Percentiles rank a stretch among this genome's conserved stretches.
These are phyloP conservation scores for Gossypium gossypioides DNA, from an alignment of 441 rosid species.

Conservation along the genomic window DNA sequence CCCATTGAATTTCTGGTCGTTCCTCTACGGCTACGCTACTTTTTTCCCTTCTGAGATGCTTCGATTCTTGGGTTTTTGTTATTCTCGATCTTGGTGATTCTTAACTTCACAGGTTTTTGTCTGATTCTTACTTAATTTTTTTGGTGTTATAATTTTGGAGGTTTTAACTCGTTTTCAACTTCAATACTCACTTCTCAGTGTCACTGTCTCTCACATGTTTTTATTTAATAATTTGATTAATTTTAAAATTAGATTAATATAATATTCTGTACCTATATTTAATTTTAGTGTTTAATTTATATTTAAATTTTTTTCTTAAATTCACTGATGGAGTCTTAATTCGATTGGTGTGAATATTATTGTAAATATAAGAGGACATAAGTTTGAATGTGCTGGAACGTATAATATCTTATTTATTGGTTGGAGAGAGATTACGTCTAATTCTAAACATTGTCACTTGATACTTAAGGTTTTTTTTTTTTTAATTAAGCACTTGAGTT, in stretches of 20 bases:
- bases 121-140: not conserved
- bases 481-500: too few relatives aligned
- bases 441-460: too few relatives aligned
- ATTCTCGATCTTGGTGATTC: not conserved
- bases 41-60: not conserved
- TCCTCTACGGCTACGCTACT: not conserved
- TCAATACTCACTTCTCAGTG: not conserved
- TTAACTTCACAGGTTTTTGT: not conserved
- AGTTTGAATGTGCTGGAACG: rapidly evolving
- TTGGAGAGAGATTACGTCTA: rapidly evolving
- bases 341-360: rapidly evolving
- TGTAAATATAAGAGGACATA: rapidly evolving
- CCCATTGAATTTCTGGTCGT: conserved; percentile 29
- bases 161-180: not conserved
- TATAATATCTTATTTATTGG: too few relatives aligned
- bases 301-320: too few relatives aligned
- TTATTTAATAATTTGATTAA: too few relatives aligned
- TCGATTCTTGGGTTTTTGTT: not conserved
- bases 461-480: too few relatives aligned
- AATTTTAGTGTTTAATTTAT: too few relatives aligned
- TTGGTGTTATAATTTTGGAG: not conserved
- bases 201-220: not conserved
- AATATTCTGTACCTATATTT: too few relatives aligned
- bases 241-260: too few relatives aligned
- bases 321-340: rapidly evolving